Base-by-base conservation (phyloP, 2,329 filamentous ascomycete genomes). In the Aureobasidium melanogenum region DNA sequence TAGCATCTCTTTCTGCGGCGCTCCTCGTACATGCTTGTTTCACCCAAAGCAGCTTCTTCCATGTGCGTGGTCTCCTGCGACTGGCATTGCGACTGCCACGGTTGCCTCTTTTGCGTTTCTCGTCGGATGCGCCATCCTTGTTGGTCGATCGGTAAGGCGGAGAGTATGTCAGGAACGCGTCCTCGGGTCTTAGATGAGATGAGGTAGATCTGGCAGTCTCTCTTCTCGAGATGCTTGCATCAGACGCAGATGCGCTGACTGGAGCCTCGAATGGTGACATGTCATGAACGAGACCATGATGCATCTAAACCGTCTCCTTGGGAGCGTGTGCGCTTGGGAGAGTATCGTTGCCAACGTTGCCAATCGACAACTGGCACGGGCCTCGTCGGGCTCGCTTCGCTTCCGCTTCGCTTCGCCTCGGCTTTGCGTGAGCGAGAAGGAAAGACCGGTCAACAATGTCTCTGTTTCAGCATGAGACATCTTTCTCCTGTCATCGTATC, bases 11-110 rank as follows among this genome's bases (percentile, higher is more conserved):
- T 24, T 22, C 19, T 41, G 17, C 26, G 14, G 34, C 24, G 9
- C 22, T 61, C 22, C 54, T 75, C 85, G 66, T 78, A 92, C 89
- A 96, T 36, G 89, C 89, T 73, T 97, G 94, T 76, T 96, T 96
- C 70, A 99, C 92, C 94, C 94, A 99, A 60, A 99, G 82, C 66
- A 99, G 77, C 78, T 97, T 97, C 81, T 95, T 96, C 89, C 93
- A 97, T 12, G 84, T 84, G 55, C 85, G 84, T 70, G 87, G 89
- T 66, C 65, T 66, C 68, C 85, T 80, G 50, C 88, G 81, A 66
- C 86, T 89, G 52, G 84, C 78, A 66, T 84, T 88, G 19, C 85
- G 80, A 44, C 82, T 82, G 61, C 82, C 76, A 48, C 79, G 70
- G 66, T 80, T 79, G 32, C 81, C 77, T 61, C 79, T 75, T 54